phyloP scores from a whole-genome alignment of 2,329 filamentous ascomycete species.

The Trichoderma hamatum region DNA sequence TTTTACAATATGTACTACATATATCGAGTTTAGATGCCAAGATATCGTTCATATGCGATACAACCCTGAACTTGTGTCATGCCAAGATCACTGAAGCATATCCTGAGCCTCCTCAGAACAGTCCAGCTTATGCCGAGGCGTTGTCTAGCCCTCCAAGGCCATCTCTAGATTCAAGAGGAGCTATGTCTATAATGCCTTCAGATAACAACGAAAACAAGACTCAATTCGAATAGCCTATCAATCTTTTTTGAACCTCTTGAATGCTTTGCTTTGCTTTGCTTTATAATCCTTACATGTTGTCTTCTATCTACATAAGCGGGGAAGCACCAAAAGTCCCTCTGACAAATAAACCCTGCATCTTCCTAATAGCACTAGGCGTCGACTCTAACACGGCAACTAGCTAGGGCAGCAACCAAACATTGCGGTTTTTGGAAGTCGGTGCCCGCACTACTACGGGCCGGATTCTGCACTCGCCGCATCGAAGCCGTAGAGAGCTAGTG shows the following conservation, averaged over 20 bases:
- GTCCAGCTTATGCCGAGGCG: neutral
- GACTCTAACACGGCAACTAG: neutral
- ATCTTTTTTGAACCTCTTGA: neutral
- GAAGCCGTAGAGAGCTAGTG: neutral
- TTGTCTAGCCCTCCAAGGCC: neutral
- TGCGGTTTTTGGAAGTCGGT: neutral
- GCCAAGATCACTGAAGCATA: neutral
- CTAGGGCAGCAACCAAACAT: neutral
- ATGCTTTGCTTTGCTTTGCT: neutral
- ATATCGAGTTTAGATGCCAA: neutral
- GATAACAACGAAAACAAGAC: neutral
- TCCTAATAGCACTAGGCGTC: neutral
- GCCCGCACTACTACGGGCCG: neutral
- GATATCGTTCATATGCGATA: neutral
- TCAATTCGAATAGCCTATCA: neutral
- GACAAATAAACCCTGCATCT: neutral
- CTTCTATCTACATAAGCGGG: neutral
- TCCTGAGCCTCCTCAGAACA: neutral
- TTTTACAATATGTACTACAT: neutral
- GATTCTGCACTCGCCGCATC: neutral
- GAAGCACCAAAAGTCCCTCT: neutral
- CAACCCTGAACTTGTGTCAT: neutral
- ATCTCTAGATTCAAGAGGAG: neutral
- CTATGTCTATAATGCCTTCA: neutral
- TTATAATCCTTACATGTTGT: neutral